Conservation (phyloP, 495 filamentous ascomycete genomes). For the Penicillium chermesinum region DNA sequence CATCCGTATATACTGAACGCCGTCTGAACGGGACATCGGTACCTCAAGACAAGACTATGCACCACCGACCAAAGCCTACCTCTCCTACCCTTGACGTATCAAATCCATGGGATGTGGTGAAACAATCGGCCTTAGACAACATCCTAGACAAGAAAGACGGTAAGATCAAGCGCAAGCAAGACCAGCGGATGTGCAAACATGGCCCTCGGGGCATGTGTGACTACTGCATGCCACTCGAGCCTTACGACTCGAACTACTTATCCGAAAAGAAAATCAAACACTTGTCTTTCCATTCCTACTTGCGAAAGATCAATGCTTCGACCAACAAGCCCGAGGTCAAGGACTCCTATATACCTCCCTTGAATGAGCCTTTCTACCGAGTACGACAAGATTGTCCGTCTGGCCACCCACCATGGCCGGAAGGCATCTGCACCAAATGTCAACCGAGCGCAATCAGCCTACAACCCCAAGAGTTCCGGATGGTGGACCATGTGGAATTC, state of each 20-base stretch:
- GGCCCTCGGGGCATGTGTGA: constrained; percentile 98
- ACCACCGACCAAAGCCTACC: constrained; percentile 52
- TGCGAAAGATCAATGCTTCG: constrained; percentile 89
- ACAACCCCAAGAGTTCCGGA: constrained; percentile 90
- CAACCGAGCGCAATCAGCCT: constrained; percentile 96
- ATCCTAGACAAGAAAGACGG: constrained; percentile 83
- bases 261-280: constrained; percentile 98
- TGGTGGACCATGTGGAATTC: constrained; percentile 99
- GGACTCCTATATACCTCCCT: constrained; percentile 90
- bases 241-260: constrained; percentile 81
- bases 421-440: constrained; percentile 98
- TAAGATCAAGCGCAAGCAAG: constrained; percentile 75
- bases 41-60: constrained; percentile 59
- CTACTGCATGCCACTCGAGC: constrained; percentile 97
- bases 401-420: constrained; percentile 88
- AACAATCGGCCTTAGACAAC: constrained; percentile 82
- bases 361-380: constrained; percentile 89
- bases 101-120: constrained; percentile 89
- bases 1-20: constrained; percentile 39
- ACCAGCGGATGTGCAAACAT: constrained; percentile 89
- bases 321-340: constrained; percentile 93
- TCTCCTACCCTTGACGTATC: constrained; percentile 61
- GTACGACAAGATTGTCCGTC: constrained; percentile 86
- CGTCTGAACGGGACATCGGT: constrained; percentile 76
- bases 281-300: constrained; percentile 88